Conservation (phyloP, 768 basidiomycete genomes). For the Suillus tomentosus region DNA sequence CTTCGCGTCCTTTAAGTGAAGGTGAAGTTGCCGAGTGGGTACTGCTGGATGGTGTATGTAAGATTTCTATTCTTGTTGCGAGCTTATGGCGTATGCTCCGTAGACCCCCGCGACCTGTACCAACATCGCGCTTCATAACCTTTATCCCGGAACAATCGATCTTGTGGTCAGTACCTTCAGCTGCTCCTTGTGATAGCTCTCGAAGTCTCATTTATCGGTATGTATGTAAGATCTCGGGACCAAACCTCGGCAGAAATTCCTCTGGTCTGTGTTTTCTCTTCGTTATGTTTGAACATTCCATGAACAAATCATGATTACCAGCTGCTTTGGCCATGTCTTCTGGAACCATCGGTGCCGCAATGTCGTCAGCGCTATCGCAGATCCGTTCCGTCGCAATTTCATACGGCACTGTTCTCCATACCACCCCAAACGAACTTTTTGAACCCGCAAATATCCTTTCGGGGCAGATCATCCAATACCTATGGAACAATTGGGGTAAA, state of each 20-base stretch:
- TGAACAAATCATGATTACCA: constrained; percentile 26
- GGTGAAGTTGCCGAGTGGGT: constrained; percentile 91
- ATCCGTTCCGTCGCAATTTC: constrained; percentile 84
- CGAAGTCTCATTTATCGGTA: constrained; percentile 4
- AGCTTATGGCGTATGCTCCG: constrained; percentile 4
- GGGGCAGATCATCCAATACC: constrained; percentile 62
- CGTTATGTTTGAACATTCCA: neutral
- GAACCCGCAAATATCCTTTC: constrained; percentile 76
- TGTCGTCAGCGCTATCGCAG: constrained; percentile 73
- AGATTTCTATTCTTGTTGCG: constrained; percentile 8
- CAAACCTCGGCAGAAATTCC: constrained; percentile 83
- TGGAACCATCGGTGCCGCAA: constrained; percentile 89
- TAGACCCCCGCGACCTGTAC: constrained; percentile 91
- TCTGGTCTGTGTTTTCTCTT: constrained; percentile 51
- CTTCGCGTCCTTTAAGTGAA: constrained; percentile 66
- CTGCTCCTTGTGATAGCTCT: constrained; percentile 8
- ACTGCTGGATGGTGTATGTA: constrained; percentile 76
- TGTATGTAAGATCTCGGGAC: constrained; percentile 69
- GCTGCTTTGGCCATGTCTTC: constrained; percentile 90
- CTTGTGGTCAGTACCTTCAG: constrained; percentile 64
- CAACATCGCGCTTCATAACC: constrained; percentile 87
- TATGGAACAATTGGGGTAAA: constrained; percentile 86
- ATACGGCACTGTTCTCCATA: constrained; percentile 77
- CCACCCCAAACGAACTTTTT: constrained; percentile 58
- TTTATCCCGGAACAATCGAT: constrained; percentile 84